Evolutionary conservation across 768 basidiomycete genomes (phyloP).

Genomic region (Rhodocollybia butyracea): DNA sequence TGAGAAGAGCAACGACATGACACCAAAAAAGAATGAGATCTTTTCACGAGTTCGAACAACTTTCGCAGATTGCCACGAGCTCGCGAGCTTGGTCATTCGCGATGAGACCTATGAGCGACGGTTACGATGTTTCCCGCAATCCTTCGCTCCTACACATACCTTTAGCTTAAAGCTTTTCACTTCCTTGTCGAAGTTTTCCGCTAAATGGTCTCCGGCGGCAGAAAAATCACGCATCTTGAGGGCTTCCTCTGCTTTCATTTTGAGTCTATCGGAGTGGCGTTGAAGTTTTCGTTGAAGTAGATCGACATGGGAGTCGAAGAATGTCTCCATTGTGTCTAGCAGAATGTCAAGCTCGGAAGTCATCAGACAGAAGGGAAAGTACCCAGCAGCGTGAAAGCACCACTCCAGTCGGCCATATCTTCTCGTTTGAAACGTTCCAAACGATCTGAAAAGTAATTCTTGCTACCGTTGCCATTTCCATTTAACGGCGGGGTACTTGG

Average conservation of each 20-base stretch:
- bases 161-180: slow-evolving; percentile 83
- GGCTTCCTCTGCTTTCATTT: slow-evolving; percentile 76
- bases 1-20: slow-evolving; percentile 83
- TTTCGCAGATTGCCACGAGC: slow-evolving; percentile 92
- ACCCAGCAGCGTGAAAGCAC: slow-evolving; percentile 87
- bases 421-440: slow-evolving; percentile 76
- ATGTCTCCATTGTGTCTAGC: slow-evolving; percentile 93
- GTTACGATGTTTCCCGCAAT: not conserved
- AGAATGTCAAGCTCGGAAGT: slow-evolving; percentile 22
- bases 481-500: slow-evolving; percentile 5
- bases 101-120: slow-evolving; percentile 56
- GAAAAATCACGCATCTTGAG: slow-evolving; percentile 52
- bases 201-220: slow-evolving; percentile 40
- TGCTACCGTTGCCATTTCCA: slow-evolving; percentile 13
- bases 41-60: slow-evolving; percentile 81
- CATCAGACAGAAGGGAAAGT: slow-evolving; percentile 3
- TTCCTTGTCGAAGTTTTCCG: slow-evolving; percentile 83
- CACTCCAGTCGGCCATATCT: slow-evolving; percentile 72
- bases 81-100: slow-evolving; percentile 72
- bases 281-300: slow-evolving; percentile 80
- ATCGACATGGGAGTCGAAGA: slow-evolving; percentile 88
- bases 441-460: slow-evolving; percentile 61
- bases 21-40: slow-evolving; percentile 90
- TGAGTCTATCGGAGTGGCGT: slow-evolving; percentile 82
- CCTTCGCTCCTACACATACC: slow-evolving; percentile 36